Base-by-base conservation (phyloP, 2,329 filamentous ascomycete genomes). In the Myrmaecium sp. region DNA sequence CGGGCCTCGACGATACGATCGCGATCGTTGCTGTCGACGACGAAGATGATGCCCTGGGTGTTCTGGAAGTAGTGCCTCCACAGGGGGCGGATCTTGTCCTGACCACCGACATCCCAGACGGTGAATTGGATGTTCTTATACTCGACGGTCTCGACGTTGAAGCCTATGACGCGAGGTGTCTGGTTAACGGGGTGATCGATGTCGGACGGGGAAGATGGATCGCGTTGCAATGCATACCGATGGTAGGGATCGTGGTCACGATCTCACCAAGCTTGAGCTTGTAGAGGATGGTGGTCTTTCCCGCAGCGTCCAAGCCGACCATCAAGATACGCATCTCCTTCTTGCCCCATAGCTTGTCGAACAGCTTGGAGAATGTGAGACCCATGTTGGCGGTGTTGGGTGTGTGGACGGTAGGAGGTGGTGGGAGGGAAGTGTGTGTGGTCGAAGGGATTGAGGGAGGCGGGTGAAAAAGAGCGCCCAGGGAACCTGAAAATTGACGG, bases 61-160 rank as follows among this genome's bases (percentile, higher is more conserved):
- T 84, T 62, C 76, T 89, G 51, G 52, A 92, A 95, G 64, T 95
- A 95, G 64, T 95, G 86, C 58, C 86, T 75, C 86, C 86, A 95
- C 34, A 95, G 64, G 36, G 86, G 86, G 40, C 86, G 71, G 49
- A 95, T 95, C 74, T 95, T 95, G 69, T 95, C 86, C 66, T 95
- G 86, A 38, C 86, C 86, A 57, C 86, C 86, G 33, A 95, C 86
- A 63, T 95, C 86, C 86, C 86, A 95, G 36, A 95, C 86, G 47
- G 91, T 95, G 66, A 95, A 95, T 60, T 94, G 91, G 58, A 94
- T 84, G 56, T 95, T 95, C 69, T 94, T 94, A 66, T 93, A 94
- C 41, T 84, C 91, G 46, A 95, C 84, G 4, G 83, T 92, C 66
- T 95, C 86, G 56, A 95, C 89, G 68, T 95, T 95, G 69, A 95